Percentiles rank a stretch among this genome's conserved stretches.
These are phyloP conservation scores for Neonectria faginata DNA, from an alignment of 2,329 filamentous ascomycete genomes.

Conservation along the genomic window DNA sequence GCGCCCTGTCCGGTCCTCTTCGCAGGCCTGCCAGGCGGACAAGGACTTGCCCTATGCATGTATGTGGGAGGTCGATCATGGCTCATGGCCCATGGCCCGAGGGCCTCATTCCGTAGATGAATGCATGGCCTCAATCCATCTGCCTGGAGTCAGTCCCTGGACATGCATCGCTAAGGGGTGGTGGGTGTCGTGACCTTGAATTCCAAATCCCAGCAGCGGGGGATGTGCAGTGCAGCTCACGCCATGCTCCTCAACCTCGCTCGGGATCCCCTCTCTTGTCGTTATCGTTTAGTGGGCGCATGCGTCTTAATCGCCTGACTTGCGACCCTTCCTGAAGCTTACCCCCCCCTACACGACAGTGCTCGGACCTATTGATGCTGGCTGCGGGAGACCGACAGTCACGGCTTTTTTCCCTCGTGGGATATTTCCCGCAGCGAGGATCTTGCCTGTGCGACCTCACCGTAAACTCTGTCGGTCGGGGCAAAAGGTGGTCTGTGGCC, in stretches of 20 bases:
- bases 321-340: constrained; percentile 6
- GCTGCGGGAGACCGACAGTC: constrained; percentile 1
- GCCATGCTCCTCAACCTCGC: constrained; percentile 5
- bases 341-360: not conserved
- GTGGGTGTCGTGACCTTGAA: not conserved
- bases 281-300: constrained; percentile 18
- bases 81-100: not conserved
- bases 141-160: not conserved
- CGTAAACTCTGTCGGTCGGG: constrained; percentile 2
- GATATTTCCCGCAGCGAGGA: constrained; percentile 8
- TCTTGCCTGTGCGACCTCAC: constrained; percentile 11
- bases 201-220: constrained; percentile 2
- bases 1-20: not conserved
- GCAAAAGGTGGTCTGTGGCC: constrained; percentile 15
- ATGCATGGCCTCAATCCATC: not conserved
- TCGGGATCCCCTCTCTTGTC: not conserved
- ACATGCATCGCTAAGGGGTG: not conserved
- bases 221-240: constrained; percentile 18
- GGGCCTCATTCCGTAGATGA: not conserved
- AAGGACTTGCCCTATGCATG: constrained; percentile 15
- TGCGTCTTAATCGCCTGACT: constrained; percentile 18
- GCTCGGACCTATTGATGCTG: constrained; percentile 9
- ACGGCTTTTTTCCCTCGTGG: constrained; percentile 10
- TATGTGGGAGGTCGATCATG: constrained; percentile 19
- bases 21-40: not conserved